Evolutionary conservation across 371 early-diverging fungal species (phyloP).

Genomic region (Mortierella sp.): DNA sequence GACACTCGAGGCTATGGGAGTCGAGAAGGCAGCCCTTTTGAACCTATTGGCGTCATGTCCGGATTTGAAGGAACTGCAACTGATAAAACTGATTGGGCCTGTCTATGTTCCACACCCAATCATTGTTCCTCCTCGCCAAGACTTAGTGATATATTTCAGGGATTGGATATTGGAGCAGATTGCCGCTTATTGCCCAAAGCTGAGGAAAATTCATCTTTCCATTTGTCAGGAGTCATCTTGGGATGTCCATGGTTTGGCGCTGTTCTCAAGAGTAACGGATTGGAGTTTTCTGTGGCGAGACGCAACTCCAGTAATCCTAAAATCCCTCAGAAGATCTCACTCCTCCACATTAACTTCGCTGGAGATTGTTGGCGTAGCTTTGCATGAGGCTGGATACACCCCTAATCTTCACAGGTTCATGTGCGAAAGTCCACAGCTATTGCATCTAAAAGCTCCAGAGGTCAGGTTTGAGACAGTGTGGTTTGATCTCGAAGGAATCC

Average conservation of each 20-base stretch:
- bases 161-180: background rate
- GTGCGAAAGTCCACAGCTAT: slow-evolving; percentile 5
- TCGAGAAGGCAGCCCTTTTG: background rate
- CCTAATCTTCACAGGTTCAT: background rate
- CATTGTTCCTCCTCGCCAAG: background rate
- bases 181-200: background rate
- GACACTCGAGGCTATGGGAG: background rate
- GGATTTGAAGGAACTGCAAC: background rate
- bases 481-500: slow-evolving; percentile 9
- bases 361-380: background rate
- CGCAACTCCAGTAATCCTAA: too few species aligned
- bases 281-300: background rate
- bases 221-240: background rate
- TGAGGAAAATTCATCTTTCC: background rate
- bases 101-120: too few species aligned
- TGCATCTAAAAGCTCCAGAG: slow-evolving; percentile 5
- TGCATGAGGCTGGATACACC: background rate
- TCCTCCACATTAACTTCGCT: background rate
- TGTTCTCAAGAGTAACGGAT: slow-evolving; percentile 3
- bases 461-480: background rate
- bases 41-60: background rate
- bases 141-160: background rate
- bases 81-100: background rate
- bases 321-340: background rate
- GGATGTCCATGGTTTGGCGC: background rate